A percentile compares a stretch with the other conserved stretches of the same genome.
These are phyloP conservation scores for Aspergillus phoenicis DNA, from an alignment of 2,329 filamentous ascomycete genomes.

Conservation along the genomic window DNA sequence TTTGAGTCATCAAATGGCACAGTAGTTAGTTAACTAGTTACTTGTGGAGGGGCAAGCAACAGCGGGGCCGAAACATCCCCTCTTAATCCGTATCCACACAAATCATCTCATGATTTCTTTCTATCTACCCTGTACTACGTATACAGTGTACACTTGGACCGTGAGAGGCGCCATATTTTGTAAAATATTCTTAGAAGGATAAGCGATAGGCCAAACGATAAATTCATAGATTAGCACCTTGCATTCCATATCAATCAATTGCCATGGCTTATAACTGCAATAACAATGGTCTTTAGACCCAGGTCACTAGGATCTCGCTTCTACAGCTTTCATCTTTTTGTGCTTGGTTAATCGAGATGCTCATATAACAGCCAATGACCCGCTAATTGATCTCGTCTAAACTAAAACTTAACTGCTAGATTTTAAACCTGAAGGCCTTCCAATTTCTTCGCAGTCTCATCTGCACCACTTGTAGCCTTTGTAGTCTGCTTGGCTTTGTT, in stretches of 20 bases:
- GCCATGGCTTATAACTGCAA: background rate
- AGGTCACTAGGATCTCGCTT: background rate
- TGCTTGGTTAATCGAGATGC: background rate
- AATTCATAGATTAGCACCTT: too few relatives aligned
- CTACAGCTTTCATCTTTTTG: background rate
- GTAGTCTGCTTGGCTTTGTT: constrained; percentile 45
- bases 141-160: background rate
- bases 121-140: background rate
- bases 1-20: constrained; percentile 9
- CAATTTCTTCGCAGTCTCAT: constrained; percentile 44
- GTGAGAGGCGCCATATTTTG: too few relatives aligned
- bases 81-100: background rate
- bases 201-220: too few relatives aligned
- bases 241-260: too few relatives aligned
- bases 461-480: constrained; percentile 31
- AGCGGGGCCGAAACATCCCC: background rate
- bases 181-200: too few relatives aligned
- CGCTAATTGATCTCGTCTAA: background rate
- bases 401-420: background rate
- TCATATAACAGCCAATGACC: background rate
- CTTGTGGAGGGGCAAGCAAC: constrained; percentile 5
- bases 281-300: background rate
- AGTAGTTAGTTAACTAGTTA: background rate
- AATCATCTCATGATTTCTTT: background rate
- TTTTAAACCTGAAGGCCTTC: constrained; percentile 45